Base-by-base conservation (phyloP, 148 eudicot genomes). In the Amaranthus palmeri region DNA sequence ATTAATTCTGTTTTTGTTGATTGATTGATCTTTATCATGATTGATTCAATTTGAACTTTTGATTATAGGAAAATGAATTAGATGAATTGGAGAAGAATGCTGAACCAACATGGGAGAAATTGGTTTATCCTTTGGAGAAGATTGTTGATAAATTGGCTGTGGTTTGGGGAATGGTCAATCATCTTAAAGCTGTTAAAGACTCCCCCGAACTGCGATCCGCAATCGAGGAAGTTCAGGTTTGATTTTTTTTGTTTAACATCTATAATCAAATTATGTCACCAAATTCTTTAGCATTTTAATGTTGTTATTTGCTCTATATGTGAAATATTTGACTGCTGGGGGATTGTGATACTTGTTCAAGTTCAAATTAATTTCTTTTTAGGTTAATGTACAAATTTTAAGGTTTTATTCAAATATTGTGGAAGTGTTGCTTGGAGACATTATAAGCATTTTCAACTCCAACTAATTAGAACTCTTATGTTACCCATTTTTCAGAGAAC, bases 201-300 rank as follows among this genome's bases (percentile, higher is more conserved):
- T 78, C 81, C 41, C 54, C 92, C 15, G 95, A 92, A 63, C 96
- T 96, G 46, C 97, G 99, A n/a, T 78, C 99, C 3, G 99, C 99
- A 47, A 87, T 96, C 17, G 97, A 96, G 80, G 99, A 96, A 85
- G 87, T 92, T n/a, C 99, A 96, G 99, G 99, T 95, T 55, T 17
- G 44, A 10, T 44, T 17, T 4, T 55, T 40, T 42, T 3, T 0
- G 2, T 63, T 44, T 13, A 45, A 25, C 15, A 2, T 61, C 8
- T 13, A 25, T 25, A 25, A 25, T 25, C 36, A 25, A 25, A 25
- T 25, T 25, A 25, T 25, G 36, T 25, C 36, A 25, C 36, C 36
- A 25, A 25, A 25, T 25, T 25, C 36, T 25, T 25, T 25, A 25
- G 2, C 36, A 25, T 25, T 25, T 25, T 25, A 25, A 25, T 25